phyloP scores from a whole-genome alignment of 2,329 filamentous ascomycete species.

The Zelopaecilomyces penicillatus region DNA sequence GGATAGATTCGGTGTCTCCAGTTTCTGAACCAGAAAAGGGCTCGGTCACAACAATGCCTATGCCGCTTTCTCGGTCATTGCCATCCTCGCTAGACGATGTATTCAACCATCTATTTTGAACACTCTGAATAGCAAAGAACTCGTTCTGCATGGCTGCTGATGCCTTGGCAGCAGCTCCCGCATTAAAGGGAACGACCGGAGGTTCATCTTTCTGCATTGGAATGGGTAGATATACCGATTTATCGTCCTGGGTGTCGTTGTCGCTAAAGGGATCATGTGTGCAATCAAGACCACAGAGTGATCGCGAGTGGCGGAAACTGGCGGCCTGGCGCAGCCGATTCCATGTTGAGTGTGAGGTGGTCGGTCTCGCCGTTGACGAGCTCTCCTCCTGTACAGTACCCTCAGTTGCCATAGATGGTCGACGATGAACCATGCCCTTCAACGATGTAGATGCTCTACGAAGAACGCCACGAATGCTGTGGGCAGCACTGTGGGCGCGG shows the following conservation, averaged over 20 bases:
- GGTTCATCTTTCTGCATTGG: constrained; percentile 46
- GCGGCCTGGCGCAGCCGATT: constrained; percentile 43
- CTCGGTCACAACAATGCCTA: constrained; percentile 49
- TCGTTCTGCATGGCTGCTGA: constrained; percentile 53
- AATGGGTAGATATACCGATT: constrained; percentile 28
- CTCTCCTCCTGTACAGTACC: constrained; percentile 21
- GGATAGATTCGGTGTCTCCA: constrained; percentile 22
- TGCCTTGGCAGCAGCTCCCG: constrained; percentile 53
- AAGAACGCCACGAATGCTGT: constrained; percentile 41
- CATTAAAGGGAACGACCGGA: constrained; percentile 51
- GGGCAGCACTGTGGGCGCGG: constrained; percentile 18
- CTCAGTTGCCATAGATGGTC: constrained; percentile 32
- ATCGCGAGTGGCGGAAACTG: constrained; percentile 40
- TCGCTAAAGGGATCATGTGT: constrained; percentile 18
- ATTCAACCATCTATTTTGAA: constrained; percentile 35
- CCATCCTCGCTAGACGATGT: constrained; percentile 33
- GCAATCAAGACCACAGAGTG: constrained; percentile 34
- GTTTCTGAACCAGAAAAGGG: constrained; percentile 30
- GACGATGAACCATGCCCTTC: constrained; percentile 42
- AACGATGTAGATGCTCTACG: constrained; percentile 48
- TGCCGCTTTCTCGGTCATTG: constrained; percentile 55
- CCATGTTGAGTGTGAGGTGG: constrained; percentile 43
- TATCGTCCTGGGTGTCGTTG: constrained; percentile 23
- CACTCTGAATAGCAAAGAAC: constrained; percentile 27
- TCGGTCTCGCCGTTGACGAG: constrained; percentile 25